A percentile compares a stretch with the other conserved stretches of the same genome.
These are phyloP conservation scores for Magnolia changhungtana DNA, from an alignment of 164 flowering plant species.

Conservation along the genomic window DNA sequence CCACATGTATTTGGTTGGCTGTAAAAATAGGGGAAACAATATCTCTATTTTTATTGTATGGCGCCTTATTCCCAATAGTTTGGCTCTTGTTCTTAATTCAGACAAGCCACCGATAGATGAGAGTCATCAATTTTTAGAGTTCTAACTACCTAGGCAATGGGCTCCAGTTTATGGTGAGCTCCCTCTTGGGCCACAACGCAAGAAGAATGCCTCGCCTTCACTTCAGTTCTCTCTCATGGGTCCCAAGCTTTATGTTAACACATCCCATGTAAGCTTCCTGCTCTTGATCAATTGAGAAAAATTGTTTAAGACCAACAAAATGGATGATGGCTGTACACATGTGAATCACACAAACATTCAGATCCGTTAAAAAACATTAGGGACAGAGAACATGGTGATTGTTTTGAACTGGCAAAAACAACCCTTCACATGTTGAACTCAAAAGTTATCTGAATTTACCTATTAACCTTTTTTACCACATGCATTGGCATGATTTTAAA, in stretches of 20 bases:
- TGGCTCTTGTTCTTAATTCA: constrained; percentile 27
- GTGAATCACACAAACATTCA: no score
- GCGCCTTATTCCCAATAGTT: not conserved
- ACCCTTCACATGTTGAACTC: no score
- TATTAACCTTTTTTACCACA: no score
- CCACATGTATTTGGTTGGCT: no score
- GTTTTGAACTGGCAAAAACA: no score
- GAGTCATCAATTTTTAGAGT: constrained; percentile 78
- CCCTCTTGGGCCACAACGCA: constrained; percentile 61
- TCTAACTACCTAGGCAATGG: constrained; percentile 92
- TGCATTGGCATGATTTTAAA: no score
- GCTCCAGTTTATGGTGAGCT: constrained; percentile 82
- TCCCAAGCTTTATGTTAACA: constrained; percentile 76
- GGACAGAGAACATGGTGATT: no score
- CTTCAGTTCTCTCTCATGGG: constrained; percentile 76
- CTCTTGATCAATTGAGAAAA: not conserved
- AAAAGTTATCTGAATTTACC: no score
- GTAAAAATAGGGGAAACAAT: not conserved
- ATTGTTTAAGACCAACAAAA: no score
- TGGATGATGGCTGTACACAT: no score
- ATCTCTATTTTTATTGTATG: not conserved
- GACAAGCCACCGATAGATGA: constrained; percentile 90
- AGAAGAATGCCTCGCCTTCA: constrained; percentile 52
- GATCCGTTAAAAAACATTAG: no score
- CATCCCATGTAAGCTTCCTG: constrained; percentile 41